phyloP scores from a whole-genome alignment of 371 early-diverging fungal species.

The Dichotomocladium elegans region DNA sequence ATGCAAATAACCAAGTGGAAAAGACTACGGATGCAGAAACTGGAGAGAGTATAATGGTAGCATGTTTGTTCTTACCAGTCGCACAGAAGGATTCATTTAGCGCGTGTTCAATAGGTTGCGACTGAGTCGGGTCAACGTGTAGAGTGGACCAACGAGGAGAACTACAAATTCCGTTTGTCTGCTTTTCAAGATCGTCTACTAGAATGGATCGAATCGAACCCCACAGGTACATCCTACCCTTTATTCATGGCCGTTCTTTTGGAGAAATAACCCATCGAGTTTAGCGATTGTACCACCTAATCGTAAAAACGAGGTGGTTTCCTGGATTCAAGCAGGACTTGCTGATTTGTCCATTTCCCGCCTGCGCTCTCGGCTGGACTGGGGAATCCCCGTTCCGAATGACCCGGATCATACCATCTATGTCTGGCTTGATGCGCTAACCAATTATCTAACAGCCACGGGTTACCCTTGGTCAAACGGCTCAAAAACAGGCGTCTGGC shows the following conservation, averaged over 20 bases:
- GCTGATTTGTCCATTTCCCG: constrained; percentile 88
- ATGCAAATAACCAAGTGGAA: constrained; percentile 71
- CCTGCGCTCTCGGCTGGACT: constrained; percentile 69
- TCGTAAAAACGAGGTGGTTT: constrained; percentile 58
- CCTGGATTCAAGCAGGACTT: constrained; percentile 50
- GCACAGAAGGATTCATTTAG: neutral
- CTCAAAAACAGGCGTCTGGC: constrained; percentile 51
- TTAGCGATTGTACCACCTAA: constrained; percentile 63
- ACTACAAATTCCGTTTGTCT: constrained; percentile 87
- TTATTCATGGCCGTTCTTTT: too few relatives aligned
- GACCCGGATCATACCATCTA: constrained; percentile 90
- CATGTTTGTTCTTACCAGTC: neutral
- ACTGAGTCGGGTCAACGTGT: constrained; percentile 83
- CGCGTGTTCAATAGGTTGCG: constrained; percentile 56
- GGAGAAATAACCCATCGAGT: neutral
- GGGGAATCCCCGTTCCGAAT: constrained; percentile 94
- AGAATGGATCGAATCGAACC: constrained; percentile 67
- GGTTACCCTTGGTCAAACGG: constrained; percentile 70
- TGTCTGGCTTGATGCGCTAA: constrained; percentile 96
- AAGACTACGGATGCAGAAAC: constrained; percentile 56
- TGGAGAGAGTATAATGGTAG: constrained; percentile 51
- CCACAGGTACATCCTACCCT: too few relatives aligned
- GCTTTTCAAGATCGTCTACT: constrained; percentile 57
- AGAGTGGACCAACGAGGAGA: constrained; percentile 89
- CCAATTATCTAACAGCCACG: constrained; percentile 87